phyloP scores from a whole-genome alignment of 345 rosid genomes.

The Physaria fendleri region DNA sequence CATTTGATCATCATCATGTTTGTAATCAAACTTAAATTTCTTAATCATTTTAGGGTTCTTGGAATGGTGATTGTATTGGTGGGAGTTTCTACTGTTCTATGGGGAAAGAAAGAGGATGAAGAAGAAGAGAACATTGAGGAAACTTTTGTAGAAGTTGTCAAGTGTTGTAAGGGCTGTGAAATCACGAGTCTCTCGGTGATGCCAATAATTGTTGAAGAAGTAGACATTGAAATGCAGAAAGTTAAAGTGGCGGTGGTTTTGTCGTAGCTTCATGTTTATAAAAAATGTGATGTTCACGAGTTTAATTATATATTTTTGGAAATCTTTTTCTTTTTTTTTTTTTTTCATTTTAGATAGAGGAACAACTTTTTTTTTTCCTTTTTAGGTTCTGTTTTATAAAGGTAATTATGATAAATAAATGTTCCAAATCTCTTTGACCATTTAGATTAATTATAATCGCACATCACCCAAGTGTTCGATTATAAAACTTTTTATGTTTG shows the following conservation, averaged over 20 bases:
- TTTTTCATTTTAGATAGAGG: slow-evolving; percentile 1
- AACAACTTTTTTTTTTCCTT: slow-evolving; percentile 4
- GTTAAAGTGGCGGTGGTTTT: slow-evolving; percentile 16
- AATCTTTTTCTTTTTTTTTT: background rate
- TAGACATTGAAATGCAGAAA: slow-evolving; percentile 29
- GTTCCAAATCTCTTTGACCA: background rate
- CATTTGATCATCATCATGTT: background rate
- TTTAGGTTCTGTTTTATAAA: background rate
- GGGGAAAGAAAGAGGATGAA: slow-evolving; percentile 89
- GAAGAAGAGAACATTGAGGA: slow-evolving; percentile 18
- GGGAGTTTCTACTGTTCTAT: slow-evolving; percentile 67
- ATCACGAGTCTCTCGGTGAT: background rate
- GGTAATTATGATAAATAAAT: background rate
- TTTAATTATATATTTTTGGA: background rate
- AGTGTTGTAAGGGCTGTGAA: slow-evolving; percentile 5
- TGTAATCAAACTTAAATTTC: too few species aligned
- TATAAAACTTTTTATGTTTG: too few species aligned
- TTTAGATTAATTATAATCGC: too few species aligned
- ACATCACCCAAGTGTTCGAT: too few species aligned
- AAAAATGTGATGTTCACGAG: slow-evolving; percentile 10
- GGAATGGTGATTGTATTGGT: slow-evolving; percentile 55
- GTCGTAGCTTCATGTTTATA: background rate
- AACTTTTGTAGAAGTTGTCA: slow-evolving; percentile 14
- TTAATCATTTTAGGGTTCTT: slow-evolving; percentile 66
- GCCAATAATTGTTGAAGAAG: slow-evolving; percentile 29